Evolutionary conservation across 352 stramenopile species (phyloP).

Genomic region (Pythium volutum): DNA sequence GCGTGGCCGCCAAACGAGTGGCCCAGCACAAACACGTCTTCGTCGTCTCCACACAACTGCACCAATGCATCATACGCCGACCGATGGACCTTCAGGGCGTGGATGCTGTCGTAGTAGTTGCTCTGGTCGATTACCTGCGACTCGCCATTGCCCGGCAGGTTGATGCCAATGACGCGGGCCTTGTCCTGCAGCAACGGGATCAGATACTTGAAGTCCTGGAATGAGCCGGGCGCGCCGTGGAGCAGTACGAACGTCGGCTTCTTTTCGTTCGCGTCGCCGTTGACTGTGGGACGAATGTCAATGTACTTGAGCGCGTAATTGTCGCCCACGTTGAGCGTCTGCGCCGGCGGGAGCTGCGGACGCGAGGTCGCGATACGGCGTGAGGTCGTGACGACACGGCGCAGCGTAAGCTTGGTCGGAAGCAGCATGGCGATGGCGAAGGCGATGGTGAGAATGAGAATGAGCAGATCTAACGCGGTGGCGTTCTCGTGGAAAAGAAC

Average conservation of each 20-base stretch:
- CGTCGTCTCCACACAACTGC: slow-evolving; percentile 19
- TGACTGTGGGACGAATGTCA: slow-evolving; percentile 15
- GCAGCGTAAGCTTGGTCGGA: neutral
- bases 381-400: neutral
- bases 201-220: slow-evolving; percentile 53
- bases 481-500: neutral
- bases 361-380: slow-evolving; percentile 5
- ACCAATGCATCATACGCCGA: slow-evolving; percentile 27
- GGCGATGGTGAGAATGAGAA: neutral
- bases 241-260: slow-evolving; percentile 41
- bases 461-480: neutral
- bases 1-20: slow-evolving; percentile 35
- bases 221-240: slow-evolving; percentile 52
- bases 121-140: slow-evolving; percentile 17
- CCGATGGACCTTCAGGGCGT: slow-evolving; percentile 14
- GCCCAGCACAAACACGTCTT: slow-evolving; percentile 28
- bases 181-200: slow-evolving; percentile 34
- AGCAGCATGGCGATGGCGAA: neutral
- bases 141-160: slow-evolving; percentile 28
- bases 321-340: slow-evolving; percentile 9
- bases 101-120: slow-evolving; percentile 26
- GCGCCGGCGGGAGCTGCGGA: slow-evolving; percentile 8
- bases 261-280: neutral
- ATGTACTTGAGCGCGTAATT: slow-evolving; percentile 25
- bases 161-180: slow-evolving; percentile 28